Percentiles rank a stretch among this genome's conserved stretches.
phyloP scores from a whole-genome alignment of 2,329 filamentous ascomycete species.

The Trichoderma gracile region DNA sequence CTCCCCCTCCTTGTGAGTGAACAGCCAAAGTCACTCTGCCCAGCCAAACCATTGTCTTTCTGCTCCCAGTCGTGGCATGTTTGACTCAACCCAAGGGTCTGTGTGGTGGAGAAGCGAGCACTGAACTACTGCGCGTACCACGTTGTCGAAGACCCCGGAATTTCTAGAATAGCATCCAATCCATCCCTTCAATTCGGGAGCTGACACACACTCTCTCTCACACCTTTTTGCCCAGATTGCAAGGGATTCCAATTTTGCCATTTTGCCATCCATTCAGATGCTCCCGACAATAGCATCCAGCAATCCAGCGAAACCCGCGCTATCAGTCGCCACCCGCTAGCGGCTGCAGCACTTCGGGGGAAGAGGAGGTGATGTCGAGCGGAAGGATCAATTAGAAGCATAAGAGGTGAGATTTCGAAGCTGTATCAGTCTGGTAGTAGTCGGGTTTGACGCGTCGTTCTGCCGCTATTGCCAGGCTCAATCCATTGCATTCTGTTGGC shows the following conservation, averaged over 20 bases:
- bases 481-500: neutral
- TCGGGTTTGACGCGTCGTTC: neutral
- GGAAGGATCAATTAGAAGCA: neutral
- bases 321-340: constrained; percentile 15
- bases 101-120: constrained; percentile 7
- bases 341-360: neutral
- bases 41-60: too few relatives aligned
- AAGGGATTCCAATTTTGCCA: neutral
- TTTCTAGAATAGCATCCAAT: constrained; percentile 24
- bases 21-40: too few relatives aligned
- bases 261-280: neutral
- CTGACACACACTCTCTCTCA: neutral
- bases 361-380: neutral
- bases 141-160: constrained; percentile 21
- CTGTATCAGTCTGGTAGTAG: too few relatives aligned
- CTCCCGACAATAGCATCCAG: neutral
- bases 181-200: constrained; percentile 8
- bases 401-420: neutral
- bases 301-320: neutral
- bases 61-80: constrained; percentile 5
- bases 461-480: neutral
- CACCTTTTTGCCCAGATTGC: too few relatives aligned
- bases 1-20: neutral
- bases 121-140: constrained; percentile 27
- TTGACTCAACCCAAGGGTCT: neutral